A percentile compares a stretch with the other conserved stretches of the same genome.
phyloP scores from a whole-genome alignment of 345 rosid genomes.

The Syzygium oleosum region DNA sequence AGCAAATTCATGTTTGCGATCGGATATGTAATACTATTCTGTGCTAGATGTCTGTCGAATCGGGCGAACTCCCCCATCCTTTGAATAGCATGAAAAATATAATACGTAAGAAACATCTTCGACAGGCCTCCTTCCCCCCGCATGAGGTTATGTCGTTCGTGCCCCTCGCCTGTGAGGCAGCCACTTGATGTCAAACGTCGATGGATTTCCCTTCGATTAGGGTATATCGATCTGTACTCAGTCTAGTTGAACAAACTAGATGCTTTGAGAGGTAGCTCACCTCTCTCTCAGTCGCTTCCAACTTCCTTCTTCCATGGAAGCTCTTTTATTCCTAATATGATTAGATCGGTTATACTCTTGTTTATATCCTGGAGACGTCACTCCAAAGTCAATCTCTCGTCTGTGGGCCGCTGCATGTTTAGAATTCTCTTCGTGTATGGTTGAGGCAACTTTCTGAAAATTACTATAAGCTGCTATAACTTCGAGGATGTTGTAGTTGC shows the following conservation, averaged over 20 bases:
- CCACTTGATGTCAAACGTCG: background rate
- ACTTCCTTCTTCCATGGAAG: background rate
- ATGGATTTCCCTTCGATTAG: background rate
- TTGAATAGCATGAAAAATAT: background rate
- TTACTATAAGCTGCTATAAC: background rate
- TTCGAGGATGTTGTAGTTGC: background rate
- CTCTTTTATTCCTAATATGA: background rate
- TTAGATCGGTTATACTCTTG: background rate
- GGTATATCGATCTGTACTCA: background rate
- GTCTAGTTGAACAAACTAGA: background rate
- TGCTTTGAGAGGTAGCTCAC: background rate
- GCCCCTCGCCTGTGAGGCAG: background rate
- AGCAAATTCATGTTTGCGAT: background rate
- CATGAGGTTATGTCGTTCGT: background rate
- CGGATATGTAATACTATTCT: background rate
- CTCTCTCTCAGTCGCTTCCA: background rate
- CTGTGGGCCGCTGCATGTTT: background rate
- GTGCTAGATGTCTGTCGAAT: background rate
- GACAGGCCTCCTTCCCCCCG: background rate
- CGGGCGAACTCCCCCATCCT: background rate
- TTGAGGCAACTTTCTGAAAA: background rate
- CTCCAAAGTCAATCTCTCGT: background rate
- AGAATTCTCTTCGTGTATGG: background rate
- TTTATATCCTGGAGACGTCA: background rate
- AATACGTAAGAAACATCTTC: background rate